Evolutionary conservation across 768 basidiomycete genomes (phyloP).

Genomic region (Ephemerocybe angulata): DNA sequence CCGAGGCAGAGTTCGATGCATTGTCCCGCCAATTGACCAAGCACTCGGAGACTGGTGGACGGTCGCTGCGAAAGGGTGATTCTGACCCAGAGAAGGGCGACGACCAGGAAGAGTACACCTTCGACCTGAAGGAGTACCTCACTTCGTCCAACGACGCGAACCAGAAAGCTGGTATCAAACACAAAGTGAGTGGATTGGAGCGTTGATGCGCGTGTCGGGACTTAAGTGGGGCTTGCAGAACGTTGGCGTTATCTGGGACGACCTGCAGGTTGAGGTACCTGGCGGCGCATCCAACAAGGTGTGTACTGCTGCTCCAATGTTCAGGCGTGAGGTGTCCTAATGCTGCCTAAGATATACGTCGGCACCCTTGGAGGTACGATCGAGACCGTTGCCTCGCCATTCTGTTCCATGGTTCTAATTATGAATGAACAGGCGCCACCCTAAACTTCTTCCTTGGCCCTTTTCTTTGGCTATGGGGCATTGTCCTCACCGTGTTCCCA

Average conservation of each 20-base stretch:
- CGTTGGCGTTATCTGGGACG: conserved; percentile 73
- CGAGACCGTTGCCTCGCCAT: background rate
- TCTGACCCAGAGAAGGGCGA: conserved; percentile 33
- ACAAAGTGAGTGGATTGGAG: conserved; percentile 41
- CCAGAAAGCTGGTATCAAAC: conserved; percentile 61
- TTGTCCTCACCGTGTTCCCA: conserved; percentile 38
- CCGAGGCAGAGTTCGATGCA: conserved; percentile 25
- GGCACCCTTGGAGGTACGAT: conserved; percentile 56
- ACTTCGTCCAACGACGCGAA: conserved; percentile 63
- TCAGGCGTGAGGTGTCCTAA: background rate
- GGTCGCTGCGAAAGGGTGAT: background rate
- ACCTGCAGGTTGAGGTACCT: conserved; percentile 57
- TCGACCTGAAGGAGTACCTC: conserved; percentile 68
- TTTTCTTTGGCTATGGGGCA: conserved; percentile 43
- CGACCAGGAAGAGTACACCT: conserved; percentile 31
- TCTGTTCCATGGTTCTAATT: background rate
- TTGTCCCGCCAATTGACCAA: conserved; percentile 3
- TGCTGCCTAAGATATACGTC: conserved; percentile 45
- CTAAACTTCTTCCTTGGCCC: conserved; percentile 52
- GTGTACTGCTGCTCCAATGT: background rate
- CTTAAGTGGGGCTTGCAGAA: conserved; percentile 32
- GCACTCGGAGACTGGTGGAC: background rate
- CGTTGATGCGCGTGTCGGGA: background rate
- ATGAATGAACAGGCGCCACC: conserved; percentile 40
- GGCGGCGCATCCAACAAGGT: conserved; percentile 54